Evolutionary conservation across 805 yeast species (phyloP).

Genomic region (Ogataea nitratoaversa): DNA sequence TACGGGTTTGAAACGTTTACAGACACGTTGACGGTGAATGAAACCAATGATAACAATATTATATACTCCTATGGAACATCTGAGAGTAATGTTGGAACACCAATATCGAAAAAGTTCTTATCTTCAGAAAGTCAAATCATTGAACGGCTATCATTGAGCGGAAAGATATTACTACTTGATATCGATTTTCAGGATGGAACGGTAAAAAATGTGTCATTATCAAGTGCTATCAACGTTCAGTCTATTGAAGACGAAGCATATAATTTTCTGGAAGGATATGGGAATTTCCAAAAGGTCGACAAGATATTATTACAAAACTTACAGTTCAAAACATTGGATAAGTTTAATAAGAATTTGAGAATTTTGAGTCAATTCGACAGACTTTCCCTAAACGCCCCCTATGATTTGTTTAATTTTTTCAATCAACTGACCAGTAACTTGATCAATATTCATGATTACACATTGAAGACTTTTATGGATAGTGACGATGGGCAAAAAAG

Average conservation of each 20-base stretch:
- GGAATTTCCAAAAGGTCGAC: constrained; percentile 22
- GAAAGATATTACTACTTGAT: constrained; percentile 33
- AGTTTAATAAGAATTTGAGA: constrained; percentile 30
- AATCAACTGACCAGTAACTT: constrained; percentile 25
- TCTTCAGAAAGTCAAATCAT: constrained; percentile 7
- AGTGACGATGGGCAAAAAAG: not conserved
- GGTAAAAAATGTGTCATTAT: constrained; percentile 28
- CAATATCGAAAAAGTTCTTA: constrained; percentile 5
- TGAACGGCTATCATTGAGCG: constrained; percentile 32
- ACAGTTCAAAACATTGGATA: constrained; percentile 27
- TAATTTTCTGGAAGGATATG: constrained; percentile 25
- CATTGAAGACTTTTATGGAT: constrained; percentile 1
- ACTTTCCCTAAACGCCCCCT: constrained; percentile 26
- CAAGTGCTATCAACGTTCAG: constrained; percentile 29
- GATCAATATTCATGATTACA: constrained; percentile 12
- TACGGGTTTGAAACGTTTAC: constrained; percentile 36
- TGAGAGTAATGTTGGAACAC: constrained; percentile 18
- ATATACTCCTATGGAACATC: constrained; percentile 20
- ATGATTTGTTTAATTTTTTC: constrained; percentile 31
- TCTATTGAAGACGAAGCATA: constrained; percentile 21
- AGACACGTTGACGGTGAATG: constrained; percentile 30
- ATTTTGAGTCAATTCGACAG: constrained; percentile 30
- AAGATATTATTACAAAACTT: constrained; percentile 25
- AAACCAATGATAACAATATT: constrained; percentile 28
- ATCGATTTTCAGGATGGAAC: constrained; percentile 29